Percentiles rank a stretch among this genome's conserved stretches.
Evolutionary conservation across 202 grass and related monocot genomes (phyloP).

Genomic region (Musa balbisiana): DNA sequence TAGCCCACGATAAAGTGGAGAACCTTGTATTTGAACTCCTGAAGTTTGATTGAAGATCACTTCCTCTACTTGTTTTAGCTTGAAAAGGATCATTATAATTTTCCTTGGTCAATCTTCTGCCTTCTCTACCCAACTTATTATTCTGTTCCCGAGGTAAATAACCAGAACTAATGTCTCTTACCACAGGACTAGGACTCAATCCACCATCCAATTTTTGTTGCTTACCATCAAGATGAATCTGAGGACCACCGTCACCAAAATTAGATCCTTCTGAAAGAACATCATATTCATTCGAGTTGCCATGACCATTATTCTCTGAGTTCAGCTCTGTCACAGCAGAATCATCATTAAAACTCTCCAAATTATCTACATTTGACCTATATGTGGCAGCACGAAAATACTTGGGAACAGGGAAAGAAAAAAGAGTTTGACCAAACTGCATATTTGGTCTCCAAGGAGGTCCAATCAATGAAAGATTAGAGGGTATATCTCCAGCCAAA

Average conservation of each 20-base stretch:
- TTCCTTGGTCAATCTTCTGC: slow-evolving; percentile 34
- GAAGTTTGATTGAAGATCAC: slow-evolving; percentile 32
- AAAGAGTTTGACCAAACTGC: neutral
- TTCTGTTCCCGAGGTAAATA: slow-evolving; percentile 27
- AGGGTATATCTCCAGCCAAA: slow-evolving; percentile 6
- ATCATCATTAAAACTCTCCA: neutral
- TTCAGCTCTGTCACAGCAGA: neutral
- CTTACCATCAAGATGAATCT: slow-evolving; percentile 37
- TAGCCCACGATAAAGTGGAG: slow-evolving; percentile 27
- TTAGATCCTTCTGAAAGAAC: neutral
- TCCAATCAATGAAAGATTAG: neutral
- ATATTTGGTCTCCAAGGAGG: neutral
- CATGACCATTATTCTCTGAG: neutral
- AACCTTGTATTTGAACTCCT: slow-evolving; percentile 23
- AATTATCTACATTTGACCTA: neutral
- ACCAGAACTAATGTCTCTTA: slow-evolving; percentile 28
- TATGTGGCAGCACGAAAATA: neutral
- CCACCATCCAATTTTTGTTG: slow-evolving; percentile 29
- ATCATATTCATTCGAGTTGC: neutral
- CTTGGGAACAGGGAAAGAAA: neutral
- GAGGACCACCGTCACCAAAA: slow-evolving; percentile 22
- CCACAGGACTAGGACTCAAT: slow-evolving; percentile 18
- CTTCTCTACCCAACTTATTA: slow-evolving; percentile 31
- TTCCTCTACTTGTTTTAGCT: slow-evolving; percentile 40
- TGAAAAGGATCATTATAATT: slow-evolving; percentile 38